Conservation (phyloP, 2,329 filamentous ascomycete genomes). For the Calonectria fujianensis region DNA sequence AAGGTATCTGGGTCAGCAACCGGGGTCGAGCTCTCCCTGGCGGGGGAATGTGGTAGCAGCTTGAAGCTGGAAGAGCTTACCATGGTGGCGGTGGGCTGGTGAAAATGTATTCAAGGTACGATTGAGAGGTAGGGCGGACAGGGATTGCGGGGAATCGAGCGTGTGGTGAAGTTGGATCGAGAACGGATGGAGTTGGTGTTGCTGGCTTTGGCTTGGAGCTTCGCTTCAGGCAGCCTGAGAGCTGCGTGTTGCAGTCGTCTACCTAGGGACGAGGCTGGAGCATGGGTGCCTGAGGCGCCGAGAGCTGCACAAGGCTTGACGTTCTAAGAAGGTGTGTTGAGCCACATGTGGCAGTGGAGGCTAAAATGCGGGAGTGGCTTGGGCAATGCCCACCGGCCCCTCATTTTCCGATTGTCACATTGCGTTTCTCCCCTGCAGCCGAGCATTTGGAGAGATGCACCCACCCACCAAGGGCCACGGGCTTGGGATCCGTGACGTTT, state of each 20-base stretch:
- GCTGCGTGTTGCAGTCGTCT: constrained; percentile 62
- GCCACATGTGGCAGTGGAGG: constrained; percentile 34
- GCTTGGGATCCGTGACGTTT: constrained; percentile 31
- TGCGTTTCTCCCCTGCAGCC: constrained; percentile 36
- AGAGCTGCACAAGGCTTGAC: constrained; percentile 35
- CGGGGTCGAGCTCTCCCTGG: constrained; percentile 49
- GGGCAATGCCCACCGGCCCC: constrained; percentile 38
- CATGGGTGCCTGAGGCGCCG: constrained; percentile 57
- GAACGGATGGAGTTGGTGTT: constrained; percentile 49
- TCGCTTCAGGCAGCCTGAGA: constrained; percentile 65
- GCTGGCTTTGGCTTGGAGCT: constrained; percentile 59
- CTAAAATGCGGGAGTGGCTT: constrained; percentile 53
- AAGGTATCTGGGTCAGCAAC: constrained; percentile 50
- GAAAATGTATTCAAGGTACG: constrained; percentile 8
- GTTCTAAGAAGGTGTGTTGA: neutral
- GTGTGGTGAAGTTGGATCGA: constrained; percentile 42
- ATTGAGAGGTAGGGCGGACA: constrained; percentile 32
- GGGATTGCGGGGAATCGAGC: constrained; percentile 37
- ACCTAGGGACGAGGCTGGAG: constrained; percentile 53
- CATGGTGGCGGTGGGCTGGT: constrained; percentile 56
- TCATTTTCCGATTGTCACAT: constrained; percentile 35
- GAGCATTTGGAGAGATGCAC: constrained; percentile 40
- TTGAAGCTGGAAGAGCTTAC: constrained; percentile 52
- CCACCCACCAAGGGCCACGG: constrained; percentile 15
- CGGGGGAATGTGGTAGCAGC: constrained; percentile 44